Conservation (phyloP, 306 rosid species). For the Prunus davidiana region DNA sequence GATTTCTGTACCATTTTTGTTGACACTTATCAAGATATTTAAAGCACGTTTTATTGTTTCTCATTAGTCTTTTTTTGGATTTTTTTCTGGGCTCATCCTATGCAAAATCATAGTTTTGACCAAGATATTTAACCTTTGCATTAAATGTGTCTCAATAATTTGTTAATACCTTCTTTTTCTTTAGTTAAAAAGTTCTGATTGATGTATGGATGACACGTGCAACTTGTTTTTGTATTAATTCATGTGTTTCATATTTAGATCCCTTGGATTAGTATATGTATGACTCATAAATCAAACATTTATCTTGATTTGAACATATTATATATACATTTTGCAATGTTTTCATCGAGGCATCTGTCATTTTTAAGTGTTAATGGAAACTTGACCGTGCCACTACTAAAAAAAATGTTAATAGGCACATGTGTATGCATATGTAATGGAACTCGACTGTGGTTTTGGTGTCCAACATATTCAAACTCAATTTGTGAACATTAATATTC, state of each 20-base stretch:
- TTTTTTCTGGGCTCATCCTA: neutral
- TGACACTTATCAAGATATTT: neutral
- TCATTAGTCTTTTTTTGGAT: neutral
- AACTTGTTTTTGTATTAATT: neutral
- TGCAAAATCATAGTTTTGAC: neutral
- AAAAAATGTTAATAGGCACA: no score
- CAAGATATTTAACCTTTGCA: neutral
- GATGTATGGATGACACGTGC: no score
- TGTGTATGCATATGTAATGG: no score
- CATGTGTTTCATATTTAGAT: neutral
- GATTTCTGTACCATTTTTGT: neutral
- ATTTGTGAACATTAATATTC: no score
- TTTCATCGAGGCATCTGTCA: no score
- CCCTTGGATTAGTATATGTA: no score
- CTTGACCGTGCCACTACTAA: no score
- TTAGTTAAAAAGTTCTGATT: no score
- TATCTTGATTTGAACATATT: neutral
- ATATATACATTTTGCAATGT: neutral
- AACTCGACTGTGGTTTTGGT: no score
- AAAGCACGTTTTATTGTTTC: neutral
- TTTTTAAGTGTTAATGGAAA: no score
- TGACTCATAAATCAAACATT: neutral
- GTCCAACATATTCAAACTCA: no score
- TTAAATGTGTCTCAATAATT: neutral
- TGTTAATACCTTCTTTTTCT: no score